These are phyloP conservation scores for Ceriops tagal DNA, from an alignment of 345 rosid genomes.

Conservation along the genomic window DNA sequence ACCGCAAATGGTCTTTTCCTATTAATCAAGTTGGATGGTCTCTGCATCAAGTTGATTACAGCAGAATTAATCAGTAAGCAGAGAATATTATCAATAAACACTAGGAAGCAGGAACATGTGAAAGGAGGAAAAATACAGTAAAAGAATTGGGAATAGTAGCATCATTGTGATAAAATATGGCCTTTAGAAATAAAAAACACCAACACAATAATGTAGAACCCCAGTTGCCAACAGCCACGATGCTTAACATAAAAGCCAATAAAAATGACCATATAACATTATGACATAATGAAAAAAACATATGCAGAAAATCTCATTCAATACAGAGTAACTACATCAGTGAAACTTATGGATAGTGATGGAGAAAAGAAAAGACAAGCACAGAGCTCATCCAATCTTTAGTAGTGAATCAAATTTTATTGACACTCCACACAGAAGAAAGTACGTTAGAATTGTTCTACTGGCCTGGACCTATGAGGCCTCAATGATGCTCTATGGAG, in stretches of 20 bases:
- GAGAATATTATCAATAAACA: slow-evolving; percentile 7
- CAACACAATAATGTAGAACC: not conserved
- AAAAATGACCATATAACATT: not conserved
- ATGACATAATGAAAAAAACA: not conserved
- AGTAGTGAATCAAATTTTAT: too few relatives aligned
- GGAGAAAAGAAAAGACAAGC: not conserved
- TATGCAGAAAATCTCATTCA: not conserved
- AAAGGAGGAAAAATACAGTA: not conserved
- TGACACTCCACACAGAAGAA: not conserved
- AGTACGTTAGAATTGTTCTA: not conserved
- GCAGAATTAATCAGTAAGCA: slow-evolving; percentile 9
- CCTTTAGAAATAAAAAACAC: not conserved
- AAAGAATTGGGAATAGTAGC: not conserved
- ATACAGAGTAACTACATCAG: not conserved
- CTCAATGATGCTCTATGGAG: too few relatives aligned
- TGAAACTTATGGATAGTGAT: not conserved
- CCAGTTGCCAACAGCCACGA: not conserved
- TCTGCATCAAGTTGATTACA: slow-evolving; percentile 41
- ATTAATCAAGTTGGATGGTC: slow-evolving; percentile 60
- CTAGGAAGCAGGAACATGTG: not conserved
- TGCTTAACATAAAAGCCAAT: not conserved
- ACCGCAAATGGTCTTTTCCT: slow-evolving; percentile 66
- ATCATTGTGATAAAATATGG: not conserved
- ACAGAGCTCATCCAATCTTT: not conserved
- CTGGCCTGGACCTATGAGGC: too few relatives aligned